Base-by-base conservation (phyloP, 192 early-diverging fungal genomes). In the Chytriomyces hyalinus region DNA sequence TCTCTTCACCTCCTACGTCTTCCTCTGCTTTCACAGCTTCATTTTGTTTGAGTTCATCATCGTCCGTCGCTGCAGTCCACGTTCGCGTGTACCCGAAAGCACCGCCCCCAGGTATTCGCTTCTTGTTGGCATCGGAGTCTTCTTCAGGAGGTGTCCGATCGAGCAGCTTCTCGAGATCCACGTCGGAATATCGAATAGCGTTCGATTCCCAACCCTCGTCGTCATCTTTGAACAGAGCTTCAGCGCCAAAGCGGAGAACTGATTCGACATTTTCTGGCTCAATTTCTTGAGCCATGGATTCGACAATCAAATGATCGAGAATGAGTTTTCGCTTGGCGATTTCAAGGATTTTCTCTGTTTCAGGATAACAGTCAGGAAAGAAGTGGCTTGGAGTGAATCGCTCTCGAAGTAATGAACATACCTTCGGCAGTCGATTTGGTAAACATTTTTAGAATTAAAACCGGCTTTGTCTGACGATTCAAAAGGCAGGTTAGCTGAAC, bases 261-360 rank as follows among this genome's bases (percentile, higher is more conserved):
- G 80, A 83, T 36, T 36, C 67, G 89, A 85, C 1, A 92, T 71
- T 61, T 93, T 90, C 8, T 86, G 79, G 2, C 81, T 74, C 50
- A 7, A 83, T 83, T 45, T 89, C 82, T 28, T 86, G 84, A 46
- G 89, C 84, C 93, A 93, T 92, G 24, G 83, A 83, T 62, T 90
- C 91, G 13, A 94, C 92, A 46, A 94, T 86, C 26, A 94, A 71
- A 77, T 93, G 90, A 80, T 94, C 91, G 48, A 92, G 74, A 0
- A 91, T 88, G 78, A 94, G 85, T 79, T 94, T 94, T 66, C 85
- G 84, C 72, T 92, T 94, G 11, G 87, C 92, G 0, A 91, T 83
- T 77, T 94, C 89, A 8, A 94, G 72, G 62, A 94, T 92, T n/a
- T 84, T 82, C 69, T 92, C 92, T 83, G 49, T 20, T 13, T 57